Conservation (phyloP, 2,329 filamentous ascomycete genomes). For the Fusarium newnesense region DNA sequence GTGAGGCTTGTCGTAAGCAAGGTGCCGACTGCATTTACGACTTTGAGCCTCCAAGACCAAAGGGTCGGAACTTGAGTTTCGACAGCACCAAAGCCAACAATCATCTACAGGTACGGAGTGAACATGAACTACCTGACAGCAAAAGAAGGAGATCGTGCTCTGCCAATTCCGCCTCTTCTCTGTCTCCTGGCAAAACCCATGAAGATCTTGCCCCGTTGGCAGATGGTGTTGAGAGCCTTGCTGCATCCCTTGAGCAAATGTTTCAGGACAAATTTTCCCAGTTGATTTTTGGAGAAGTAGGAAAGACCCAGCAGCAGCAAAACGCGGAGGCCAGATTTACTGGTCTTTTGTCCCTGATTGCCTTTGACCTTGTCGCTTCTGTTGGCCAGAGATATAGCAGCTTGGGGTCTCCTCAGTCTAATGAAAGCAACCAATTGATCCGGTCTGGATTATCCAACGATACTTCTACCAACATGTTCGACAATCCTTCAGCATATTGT, state of each 20-base stretch:
- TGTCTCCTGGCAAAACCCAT: constrained; percentile 32
- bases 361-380: constrained; percentile 47
- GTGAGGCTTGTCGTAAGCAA: constrained; percentile 51
- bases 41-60: constrained; percentile 48
- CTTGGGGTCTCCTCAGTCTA: constrained; percentile 44
- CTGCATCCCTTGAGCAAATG: constrained; percentile 43
- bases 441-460: constrained; percentile 44
- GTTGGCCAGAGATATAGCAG: constrained; percentile 46
- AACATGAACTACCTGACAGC: constrained; percentile 22
- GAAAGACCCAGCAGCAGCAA: neutral
- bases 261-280: constrained; percentile 46
- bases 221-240: constrained; percentile 43
- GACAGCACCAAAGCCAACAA: constrained; percentile 38
- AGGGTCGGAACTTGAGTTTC: constrained; percentile 43
- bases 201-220: constrained; percentile 32
- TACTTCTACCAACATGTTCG: constrained; percentile 47
- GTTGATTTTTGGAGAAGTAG: neutral
- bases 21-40: constrained; percentile 53
- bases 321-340: constrained; percentile 34
- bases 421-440: constrained; percentile 44
- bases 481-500: constrained; percentile 30
- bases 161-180: constrained; percentile 39
- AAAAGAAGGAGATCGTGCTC: constrained; percentile 43
- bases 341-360: constrained; percentile 44
- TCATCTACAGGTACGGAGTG: constrained; percentile 24